These are phyloP conservation scores for Microsporum canis DNA, from an alignment of 2,329 filamentous ascomycete species.

Conservation along the genomic window DNA sequence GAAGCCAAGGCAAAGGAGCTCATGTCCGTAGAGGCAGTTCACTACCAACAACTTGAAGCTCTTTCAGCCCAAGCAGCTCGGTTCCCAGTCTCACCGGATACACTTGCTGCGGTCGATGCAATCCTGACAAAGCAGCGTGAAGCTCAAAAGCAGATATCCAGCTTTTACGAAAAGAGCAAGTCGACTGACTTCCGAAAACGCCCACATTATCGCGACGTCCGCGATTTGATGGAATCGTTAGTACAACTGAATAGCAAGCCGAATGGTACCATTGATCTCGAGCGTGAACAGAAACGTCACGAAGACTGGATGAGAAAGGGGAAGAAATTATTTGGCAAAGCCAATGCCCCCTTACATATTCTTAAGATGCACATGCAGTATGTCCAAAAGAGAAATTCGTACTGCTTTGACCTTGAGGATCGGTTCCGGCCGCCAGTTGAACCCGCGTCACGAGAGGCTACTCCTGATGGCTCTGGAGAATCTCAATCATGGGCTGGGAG, in stretches of 20 bases:
- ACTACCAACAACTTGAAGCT: conserved; percentile 90
- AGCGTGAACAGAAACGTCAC: conserved; percentile 86
- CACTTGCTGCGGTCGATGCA: conserved; percentile 69
- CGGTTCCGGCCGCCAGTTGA: conserved; percentile 84
- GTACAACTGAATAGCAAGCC: conserved; percentile 89
- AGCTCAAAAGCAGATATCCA: conserved; percentile 76
- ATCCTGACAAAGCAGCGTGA: conserved; percentile 94
- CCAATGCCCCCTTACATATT: conserved; percentile 92
- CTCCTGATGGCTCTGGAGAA: conserved; percentile 47
- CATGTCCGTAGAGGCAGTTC: conserved; percentile 79
- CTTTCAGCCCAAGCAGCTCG: conserved; percentile 70
- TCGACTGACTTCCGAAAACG: conserved; percentile 64
- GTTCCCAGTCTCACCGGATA: conserved; percentile 72
- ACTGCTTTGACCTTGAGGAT: conserved; percentile 85
- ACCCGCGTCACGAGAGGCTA: conserved; percentile 74
- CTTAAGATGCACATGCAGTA: conserved; percentile 89
- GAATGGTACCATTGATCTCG: conserved; percentile 77
- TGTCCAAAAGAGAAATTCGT: conserved; percentile 75
- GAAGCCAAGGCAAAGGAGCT: conserved; percentile 86
- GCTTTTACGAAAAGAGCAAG: conserved; percentile 66
- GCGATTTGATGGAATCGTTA: conserved; percentile 74
- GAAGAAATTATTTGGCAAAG: conserved; percentile 96
- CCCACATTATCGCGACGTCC: conserved; percentile 80
- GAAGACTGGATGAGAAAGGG: conserved; percentile 99
- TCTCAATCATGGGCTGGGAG: conserved; percentile 27